phyloP scores from a whole-genome alignment of 208 protist species.

The Trichomonas vaginalis region DNA sequence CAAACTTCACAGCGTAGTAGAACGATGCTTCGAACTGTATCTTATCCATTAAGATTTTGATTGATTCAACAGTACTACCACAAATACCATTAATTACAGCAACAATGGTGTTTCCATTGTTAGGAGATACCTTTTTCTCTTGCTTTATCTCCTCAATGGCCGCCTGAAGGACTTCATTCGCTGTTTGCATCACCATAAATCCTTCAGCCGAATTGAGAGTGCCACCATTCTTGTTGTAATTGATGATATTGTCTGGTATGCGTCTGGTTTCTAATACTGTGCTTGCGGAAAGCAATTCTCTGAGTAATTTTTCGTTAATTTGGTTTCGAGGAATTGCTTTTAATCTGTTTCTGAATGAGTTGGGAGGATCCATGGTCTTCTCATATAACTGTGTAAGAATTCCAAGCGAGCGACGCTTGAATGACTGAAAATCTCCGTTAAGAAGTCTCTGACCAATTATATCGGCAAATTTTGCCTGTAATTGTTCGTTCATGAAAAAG shows the following conservation, averaged over 20 bases:
- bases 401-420: background rate
- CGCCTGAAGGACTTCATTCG: background rate
- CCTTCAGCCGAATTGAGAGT: background rate
- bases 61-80: background rate
- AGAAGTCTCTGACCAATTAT: background rate
- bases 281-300: background rate
- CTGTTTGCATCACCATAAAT: background rate
- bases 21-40: background rate
- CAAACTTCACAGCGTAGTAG: background rate
- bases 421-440: background rate
- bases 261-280: background rate
- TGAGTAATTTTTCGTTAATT: background rate
- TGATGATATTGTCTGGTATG: background rate
- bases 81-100: background rate
- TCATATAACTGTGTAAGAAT: background rate
- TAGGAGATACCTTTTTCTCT: background rate
- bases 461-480: background rate
- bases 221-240: background rate
- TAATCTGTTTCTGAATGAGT: background rate
- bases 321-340: background rate
- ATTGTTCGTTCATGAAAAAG: background rate
- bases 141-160: background rate
- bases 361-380: background rate
- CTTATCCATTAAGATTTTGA: background rate
- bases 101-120: background rate